Evolutionary conservation across 305 asterid genomes (phyloP), one percentile per base, ranked within the genome.

Genomic region (Ilex paraguariensis): DNA sequence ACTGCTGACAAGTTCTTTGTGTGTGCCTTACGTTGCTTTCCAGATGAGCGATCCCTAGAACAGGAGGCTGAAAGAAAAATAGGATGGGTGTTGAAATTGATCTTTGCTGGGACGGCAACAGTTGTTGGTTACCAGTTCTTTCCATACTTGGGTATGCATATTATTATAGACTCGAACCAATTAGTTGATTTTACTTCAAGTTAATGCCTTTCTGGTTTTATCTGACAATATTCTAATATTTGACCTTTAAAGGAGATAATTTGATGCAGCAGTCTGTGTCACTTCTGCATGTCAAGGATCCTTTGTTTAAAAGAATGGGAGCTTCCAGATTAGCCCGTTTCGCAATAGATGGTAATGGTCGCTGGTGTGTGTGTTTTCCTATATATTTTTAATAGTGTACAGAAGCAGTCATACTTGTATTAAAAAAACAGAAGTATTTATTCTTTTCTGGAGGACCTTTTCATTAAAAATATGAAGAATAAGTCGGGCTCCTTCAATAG

Each of bases 291-390:
- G 95, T 85, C 69, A 92, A 89, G 83, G 98, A 92, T 77, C 98
- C 97, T 51, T 73, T 92, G 72, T 89, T 89, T 67, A 92, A 92
- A 72, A 83, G 96, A 81, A 92, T 89, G 84, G 98, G 97, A 70
- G 98, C 98, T 50, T 87, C 97, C 71, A 81, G 97, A 87, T 71
- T 92, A 79, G 87, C 96, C 55, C 96, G 96, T 69, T 82, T 89
- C 62, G 93, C 98, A 33, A 74, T 82, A 73, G 95, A 87, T 81
- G 97, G 98, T 89, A 83, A 78, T 72, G 69, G 59, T 63, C 61
- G 66, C 31, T 31, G 31, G 32, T 21, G 6, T 66, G 51, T 56
- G 63, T 67, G 59, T 46, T 4, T 46, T 11, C 48, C 48, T 42
- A 11, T 42, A 6, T 7, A 0, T 42, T 6, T 11, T 42, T 42